Conservation (phyloP, 345 rosid genomes). For the Hirschfeldia incana region DNA sequence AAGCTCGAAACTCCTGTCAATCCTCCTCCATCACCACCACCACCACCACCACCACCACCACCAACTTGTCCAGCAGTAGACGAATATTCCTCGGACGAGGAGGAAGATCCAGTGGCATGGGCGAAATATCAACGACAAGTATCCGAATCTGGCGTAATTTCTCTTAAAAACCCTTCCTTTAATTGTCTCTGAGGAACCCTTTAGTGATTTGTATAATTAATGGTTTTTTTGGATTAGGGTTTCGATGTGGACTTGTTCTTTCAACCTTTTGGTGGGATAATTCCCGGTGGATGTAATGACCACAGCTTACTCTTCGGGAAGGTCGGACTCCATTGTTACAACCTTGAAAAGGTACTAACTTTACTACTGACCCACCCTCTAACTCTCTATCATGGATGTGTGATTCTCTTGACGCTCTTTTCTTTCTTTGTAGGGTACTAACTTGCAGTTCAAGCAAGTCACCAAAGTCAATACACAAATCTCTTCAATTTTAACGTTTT, state of each 20-base stretch:
- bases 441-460: neutral
- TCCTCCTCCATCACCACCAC: neutral
- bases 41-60: neutral
- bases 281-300: neutral
- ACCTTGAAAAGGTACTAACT: neutral
- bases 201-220: neutral
- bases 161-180: neutral
- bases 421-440: neutral
- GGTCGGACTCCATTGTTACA: neutral
- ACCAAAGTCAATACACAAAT: neutral
- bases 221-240: neutral
- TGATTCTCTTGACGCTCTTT: neutral
- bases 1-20: neutral
- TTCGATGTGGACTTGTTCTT: neutral
- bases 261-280: neutral
- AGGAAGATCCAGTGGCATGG: neutral
- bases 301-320: neutral
- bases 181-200: neutral
- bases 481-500: neutral
- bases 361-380: no score
- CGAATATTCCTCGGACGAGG: neutral
- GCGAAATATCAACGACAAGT: neutral
- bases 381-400: neutral
- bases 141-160: neutral
- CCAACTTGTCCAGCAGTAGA: neutral